Conservation (phyloP, 1,284 basidiomycete genomes). For the Trametes versicolor region DNA sequence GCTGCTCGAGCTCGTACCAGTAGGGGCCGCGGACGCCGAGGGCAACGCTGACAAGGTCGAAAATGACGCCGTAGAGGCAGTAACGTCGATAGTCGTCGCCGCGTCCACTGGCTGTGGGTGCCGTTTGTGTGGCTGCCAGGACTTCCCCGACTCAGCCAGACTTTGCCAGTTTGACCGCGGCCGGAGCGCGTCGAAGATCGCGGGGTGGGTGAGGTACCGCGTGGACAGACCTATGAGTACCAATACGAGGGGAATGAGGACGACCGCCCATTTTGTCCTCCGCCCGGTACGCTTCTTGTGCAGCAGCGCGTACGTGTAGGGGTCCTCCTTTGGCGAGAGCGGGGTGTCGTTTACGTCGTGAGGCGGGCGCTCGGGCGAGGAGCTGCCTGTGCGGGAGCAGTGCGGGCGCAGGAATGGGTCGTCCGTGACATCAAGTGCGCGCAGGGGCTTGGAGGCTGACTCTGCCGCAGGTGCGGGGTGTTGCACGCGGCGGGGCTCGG, state of each 20-base stretch:
- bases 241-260: constrained; percentile 64
- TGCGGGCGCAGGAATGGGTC: constrained; percentile 28
- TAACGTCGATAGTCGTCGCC: constrained; percentile 22
- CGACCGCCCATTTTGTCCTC: constrained; percentile 57
- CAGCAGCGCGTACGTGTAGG: constrained; percentile 15
- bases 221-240: constrained; percentile 62
- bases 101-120: constrained; percentile 42
- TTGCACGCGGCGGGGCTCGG: constrained; percentile 42
- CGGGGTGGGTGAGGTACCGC: constrained; percentile 58
- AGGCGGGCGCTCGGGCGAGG: constrained; percentile 18
- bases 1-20: constrained; percentile 17
- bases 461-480: constrained; percentile 20
- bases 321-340: constrained; percentile 31
- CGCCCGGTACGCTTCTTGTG: constrained; percentile 47
- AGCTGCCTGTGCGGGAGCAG: constrained; percentile 20
- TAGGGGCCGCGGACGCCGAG: constrained; percentile 24
- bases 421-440: constrained; percentile 23
- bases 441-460: constrained; percentile 23
- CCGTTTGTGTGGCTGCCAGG: constrained; percentile 55
- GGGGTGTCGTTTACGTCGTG: constrained; percentile 9
- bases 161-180: constrained; percentile 33
- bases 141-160: constrained; percentile 22
- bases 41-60: constrained; percentile 24
- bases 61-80: constrained; percentile 27
- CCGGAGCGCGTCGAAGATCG: constrained; percentile 55